A percentile compares a stretch with the other conserved stretches of the same genome.
phyloP scores from a whole-genome alignment of 139 green algal species.

The Nannochloris sp. region DNA sequence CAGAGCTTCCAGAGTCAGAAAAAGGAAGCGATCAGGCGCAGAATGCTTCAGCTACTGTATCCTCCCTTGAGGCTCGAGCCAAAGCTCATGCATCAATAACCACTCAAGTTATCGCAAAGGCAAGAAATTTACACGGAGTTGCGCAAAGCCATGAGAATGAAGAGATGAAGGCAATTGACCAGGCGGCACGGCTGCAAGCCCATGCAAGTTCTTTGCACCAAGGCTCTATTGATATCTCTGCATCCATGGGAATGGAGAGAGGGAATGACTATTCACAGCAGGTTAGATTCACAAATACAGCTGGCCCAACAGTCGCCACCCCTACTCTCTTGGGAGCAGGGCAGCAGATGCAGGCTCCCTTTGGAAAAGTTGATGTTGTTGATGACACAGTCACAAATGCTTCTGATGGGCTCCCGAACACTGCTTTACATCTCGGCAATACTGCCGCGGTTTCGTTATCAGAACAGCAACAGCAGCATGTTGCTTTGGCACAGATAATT shows the following conservation, averaged over 20 bases:
- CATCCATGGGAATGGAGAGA: background rate
- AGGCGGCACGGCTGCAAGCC: slow-evolving; percentile 28
- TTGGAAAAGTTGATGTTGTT: background rate
- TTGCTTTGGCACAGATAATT: slow-evolving; percentile 1
- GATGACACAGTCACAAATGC: background rate
- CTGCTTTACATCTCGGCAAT: background rate
- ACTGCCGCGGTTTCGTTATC: background rate
- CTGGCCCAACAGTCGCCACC: background rate
- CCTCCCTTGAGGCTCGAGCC: slow-evolving; percentile 15
- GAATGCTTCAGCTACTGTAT: slow-evolving; percentile 20
- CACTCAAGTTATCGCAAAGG: slow-evolving; percentile 18
- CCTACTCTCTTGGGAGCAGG: slow-evolving; percentile 2
- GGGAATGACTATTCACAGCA: background rate
- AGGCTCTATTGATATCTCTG: slow-evolving; percentile 8
- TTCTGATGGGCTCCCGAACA: background rate
- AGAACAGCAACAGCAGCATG: slow-evolving; percentile 17
- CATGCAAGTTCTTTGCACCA: slow-evolving; percentile 30
- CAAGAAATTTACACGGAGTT: slow-evolving; percentile 28
- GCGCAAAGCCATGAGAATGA: slow-evolving; percentile 49
- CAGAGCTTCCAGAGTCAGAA: slow-evolving; percentile 19
- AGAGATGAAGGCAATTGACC: slow-evolving; percentile 23
- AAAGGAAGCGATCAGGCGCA: slow-evolving; percentile 1
- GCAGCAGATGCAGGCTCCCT: background rate
- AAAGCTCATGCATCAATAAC: slow-evolving; percentile 25
- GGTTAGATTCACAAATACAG: background rate